These are phyloP conservation scores for Dryas alaskensis DNA, from an alignment of 306 rosid species.

Conservation along the genomic window DNA sequence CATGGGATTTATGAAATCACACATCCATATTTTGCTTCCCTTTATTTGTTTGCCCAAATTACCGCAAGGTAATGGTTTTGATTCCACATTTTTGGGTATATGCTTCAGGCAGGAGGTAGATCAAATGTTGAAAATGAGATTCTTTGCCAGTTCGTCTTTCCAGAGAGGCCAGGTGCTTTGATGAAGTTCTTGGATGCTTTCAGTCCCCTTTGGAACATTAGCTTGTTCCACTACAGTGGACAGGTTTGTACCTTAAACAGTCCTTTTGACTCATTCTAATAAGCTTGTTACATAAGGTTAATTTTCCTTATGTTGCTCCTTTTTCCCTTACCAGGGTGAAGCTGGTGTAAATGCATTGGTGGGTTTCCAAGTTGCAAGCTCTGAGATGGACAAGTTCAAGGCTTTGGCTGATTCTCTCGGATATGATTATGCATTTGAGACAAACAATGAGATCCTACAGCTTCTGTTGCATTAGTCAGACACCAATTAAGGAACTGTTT, in stretches of 20 bases:
- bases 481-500: too few relatives aligned
- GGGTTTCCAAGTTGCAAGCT: constrained; percentile 56
- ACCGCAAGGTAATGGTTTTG: background rate
- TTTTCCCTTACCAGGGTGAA: constrained; percentile 54
- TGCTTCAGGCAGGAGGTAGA: constrained; percentile 74
- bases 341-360: constrained; percentile 75
- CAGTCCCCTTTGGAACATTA: constrained; percentile 90
- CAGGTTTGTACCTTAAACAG: constrained; percentile 36
- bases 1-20: background rate
- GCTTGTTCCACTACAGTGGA: constrained; percentile 76
- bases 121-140: constrained; percentile 56
- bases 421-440: constrained; percentile 64
- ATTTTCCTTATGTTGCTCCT: background rate
- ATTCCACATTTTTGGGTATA: constrained; percentile 19
- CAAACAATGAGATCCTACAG: constrained; percentile 44
- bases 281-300: background rate
- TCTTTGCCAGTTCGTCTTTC: constrained; percentile 74
- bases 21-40: background rate
- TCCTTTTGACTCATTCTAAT: background rate
- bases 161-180: constrained; percentile 87
- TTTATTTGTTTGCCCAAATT: too few relatives aligned
- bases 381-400: constrained; percentile 65
- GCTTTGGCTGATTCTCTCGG: constrained; percentile 47
- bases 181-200: constrained; percentile 76
- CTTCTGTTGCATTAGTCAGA: constrained; percentile 54